Base-by-base conservation (phyloP, 1,284 basidiomycete genomes). In the Coniophora puteana region DNA sequence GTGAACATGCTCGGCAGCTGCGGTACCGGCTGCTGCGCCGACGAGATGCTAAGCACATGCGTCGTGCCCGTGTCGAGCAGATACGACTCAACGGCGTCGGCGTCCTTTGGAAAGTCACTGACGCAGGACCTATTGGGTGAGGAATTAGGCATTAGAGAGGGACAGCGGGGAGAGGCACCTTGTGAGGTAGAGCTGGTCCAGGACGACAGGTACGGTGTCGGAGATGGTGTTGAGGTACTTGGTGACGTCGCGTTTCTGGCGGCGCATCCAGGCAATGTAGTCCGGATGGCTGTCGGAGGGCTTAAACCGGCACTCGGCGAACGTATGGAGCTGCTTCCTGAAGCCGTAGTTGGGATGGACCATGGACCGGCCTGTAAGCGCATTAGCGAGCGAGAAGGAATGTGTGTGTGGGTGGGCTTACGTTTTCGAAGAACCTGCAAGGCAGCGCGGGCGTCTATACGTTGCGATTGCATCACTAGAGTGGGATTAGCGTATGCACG, bases 341-440 rank as follows among this genome's bases (percentile, higher is more conserved):
- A 83, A 83, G 4, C 80, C 79, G 50, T 78, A 80, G 47, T 83
- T 83, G 0, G 80, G 80, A 44, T 74, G 75, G 5, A 75, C 64
- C 30, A 68, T 63, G 12, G 74, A 72, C 35, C 80, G 71, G 23
- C 61, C 80, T 81, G 44, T 13, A 28, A 31, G 41, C 13, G 47
- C 31, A 23, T 40, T 38, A 44, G 34, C 37, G 23, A 46, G 43
- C 37, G 22, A 11, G 31, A 39, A 39, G 43, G 27, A 22, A 42
- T 8, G 39, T 14, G 28, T 21, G 13, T 25, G 35, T n/a, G n/a
- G n/a, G n/a, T 4, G 8, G 18, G 8, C 67, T 48, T 53, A 82
- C 80, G 63, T 56, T 67, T 62, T 45, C 70, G 72, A 27, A 82
- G 59, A 46, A 67, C 67, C 38, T 62, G 55, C 4, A 82, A 53